Conservation (phyloP, 768 basidiomycete genomes). For the Lentinula guzmanii region DNA sequence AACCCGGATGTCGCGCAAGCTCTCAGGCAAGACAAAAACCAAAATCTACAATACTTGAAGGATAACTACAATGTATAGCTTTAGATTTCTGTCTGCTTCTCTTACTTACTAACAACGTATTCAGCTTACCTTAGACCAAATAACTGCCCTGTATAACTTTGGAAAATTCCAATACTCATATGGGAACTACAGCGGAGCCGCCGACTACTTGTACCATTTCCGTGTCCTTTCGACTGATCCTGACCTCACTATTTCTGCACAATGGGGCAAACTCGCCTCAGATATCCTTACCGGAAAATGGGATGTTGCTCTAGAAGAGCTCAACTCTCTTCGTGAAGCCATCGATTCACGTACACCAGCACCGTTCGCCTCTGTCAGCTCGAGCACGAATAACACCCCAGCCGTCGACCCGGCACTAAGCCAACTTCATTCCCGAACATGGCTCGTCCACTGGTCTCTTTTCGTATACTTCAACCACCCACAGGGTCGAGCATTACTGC, state of each 20-base stretch:
- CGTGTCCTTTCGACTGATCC: constrained; percentile 92
- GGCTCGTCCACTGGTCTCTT: constrained; percentile 96
- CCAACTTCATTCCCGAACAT: constrained; percentile 91
- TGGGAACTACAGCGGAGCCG: constrained; percentile 94
- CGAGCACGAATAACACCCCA: constrained; percentile 29
- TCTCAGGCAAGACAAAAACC: constrained; percentile 92
- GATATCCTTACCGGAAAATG: constrained; percentile 94
- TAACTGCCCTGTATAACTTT: constrained; percentile 93
- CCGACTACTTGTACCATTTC: constrained; percentile 98
- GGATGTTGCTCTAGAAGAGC: constrained; percentile 92
- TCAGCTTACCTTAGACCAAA: constrained; percentile 92
- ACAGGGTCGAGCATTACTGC: constrained; percentile 82
- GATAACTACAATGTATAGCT: constrained; percentile 79
- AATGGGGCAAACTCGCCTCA: constrained; percentile 98
- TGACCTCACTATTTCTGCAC: constrained; percentile 91
- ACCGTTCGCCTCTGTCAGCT: constrained; percentile 23
- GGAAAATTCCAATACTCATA: constrained; percentile 99
- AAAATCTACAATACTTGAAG: constrained; percentile 91
- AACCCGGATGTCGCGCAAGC: constrained; percentile 95
- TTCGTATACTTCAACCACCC: constrained; percentile 99
- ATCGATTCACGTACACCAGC: constrained; percentile 75
- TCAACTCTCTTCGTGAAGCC: constrained; percentile 89
- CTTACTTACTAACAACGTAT: background rate
- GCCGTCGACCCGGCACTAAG: constrained; percentile 58
- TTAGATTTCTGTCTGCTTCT: constrained; percentile 2